Evolutionary conservation across 768 basidiomycete genomes (phyloP).

Genomic region (Amyloporia xantha): DNA sequence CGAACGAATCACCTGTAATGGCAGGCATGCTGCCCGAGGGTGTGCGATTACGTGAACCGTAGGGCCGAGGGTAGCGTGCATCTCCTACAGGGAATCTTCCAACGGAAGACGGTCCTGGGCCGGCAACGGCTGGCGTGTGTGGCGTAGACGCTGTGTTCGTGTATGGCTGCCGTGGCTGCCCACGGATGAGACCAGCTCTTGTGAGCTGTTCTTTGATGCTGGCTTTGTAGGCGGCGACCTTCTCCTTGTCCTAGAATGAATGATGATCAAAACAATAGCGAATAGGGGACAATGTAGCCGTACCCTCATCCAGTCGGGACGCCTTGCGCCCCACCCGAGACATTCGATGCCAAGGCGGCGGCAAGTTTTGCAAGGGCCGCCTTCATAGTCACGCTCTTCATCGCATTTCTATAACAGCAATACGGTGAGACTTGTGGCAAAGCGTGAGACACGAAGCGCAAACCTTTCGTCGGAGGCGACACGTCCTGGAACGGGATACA

Average conservation of each 20-base stretch:
- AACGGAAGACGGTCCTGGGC: constrained; percentile 15
- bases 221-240: constrained; percentile 77
- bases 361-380: constrained; percentile 77
- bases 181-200: constrained; percentile 72
- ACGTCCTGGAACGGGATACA: constrained; percentile 52
- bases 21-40: constrained; percentile 5
- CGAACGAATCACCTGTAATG: constrained; percentile 10
- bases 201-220: constrained; percentile 78
- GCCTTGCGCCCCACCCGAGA: constrained; percentile 77
- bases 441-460: constrained; percentile 16
- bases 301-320: constrained; percentile 89
- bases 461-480: constrained; percentile 77
- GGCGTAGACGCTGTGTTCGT: constrained; percentile 22
- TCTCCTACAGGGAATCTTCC: constrained; percentile 10
- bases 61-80: constrained; percentile 4
- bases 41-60: constrained; percentile 8
- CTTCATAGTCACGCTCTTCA: constrained; percentile 65
- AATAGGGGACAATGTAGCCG: constrained; percentile 14
- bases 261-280: not conserved
- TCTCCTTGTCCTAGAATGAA: constrained; percentile 62
- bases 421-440: not conserved
- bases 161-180: constrained; percentile 61
- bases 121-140: constrained; percentile 11
- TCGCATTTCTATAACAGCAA: constrained; percentile 67
- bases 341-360: constrained; percentile 75